Conservation (phyloP, 1,284 basidiomycete genomes). For the Agroathelia rolfsii region DNA sequence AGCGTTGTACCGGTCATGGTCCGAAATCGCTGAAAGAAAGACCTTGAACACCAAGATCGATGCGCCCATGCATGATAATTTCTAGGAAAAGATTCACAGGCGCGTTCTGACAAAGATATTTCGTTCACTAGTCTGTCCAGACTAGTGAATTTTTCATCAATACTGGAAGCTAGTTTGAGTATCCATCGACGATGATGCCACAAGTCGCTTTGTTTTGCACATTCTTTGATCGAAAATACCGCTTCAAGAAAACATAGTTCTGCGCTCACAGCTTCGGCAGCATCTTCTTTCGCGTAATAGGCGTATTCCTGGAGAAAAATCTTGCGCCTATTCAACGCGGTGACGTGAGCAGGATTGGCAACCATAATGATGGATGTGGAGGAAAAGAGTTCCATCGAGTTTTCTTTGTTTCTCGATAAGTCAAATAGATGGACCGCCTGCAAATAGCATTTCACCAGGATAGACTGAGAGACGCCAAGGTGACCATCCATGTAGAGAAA, state of each 20-base stretch:
- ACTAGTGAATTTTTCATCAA: slow-evolving; percentile 9
- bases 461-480: slow-evolving; percentile 54
- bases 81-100: slow-evolving; percentile 50
- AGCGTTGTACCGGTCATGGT: slow-evolving; percentile 15
- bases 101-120: slow-evolving; percentile 30
- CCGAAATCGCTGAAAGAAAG: slow-evolving; percentile 7
- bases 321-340: slow-evolving; percentile 52
- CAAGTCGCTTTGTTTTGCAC: slow-evolving; percentile 50
- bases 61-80: slow-evolving; percentile 65
- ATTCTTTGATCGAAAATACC: slow-evolving; percentile 40
- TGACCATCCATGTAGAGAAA: slow-evolving; percentile 48
- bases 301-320: slow-evolving; percentile 28
- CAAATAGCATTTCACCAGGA: slow-evolving; percentile 41
- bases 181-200: slow-evolving; percentile 65
- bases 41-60: slow-evolving; percentile 30
- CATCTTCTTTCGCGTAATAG: slow-evolving; percentile 28
- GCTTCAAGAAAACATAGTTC: slow-evolving; percentile 38
- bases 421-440: slow-evolving; percentile 29
- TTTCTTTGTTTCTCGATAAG: slow-evolving; percentile 7
- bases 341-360: slow-evolving; percentile 59
- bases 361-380: slow-evolving; percentile 42
- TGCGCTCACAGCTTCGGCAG: too few species aligned
- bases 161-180: slow-evolving; percentile 22
- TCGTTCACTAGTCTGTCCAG: slow-evolving; percentile 29
- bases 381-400: slow-evolving; percentile 14